Evolutionary conservation across 108 stramenopile species (phyloP).

Genomic region (Fragilariopsis cylindrus): DNA sequence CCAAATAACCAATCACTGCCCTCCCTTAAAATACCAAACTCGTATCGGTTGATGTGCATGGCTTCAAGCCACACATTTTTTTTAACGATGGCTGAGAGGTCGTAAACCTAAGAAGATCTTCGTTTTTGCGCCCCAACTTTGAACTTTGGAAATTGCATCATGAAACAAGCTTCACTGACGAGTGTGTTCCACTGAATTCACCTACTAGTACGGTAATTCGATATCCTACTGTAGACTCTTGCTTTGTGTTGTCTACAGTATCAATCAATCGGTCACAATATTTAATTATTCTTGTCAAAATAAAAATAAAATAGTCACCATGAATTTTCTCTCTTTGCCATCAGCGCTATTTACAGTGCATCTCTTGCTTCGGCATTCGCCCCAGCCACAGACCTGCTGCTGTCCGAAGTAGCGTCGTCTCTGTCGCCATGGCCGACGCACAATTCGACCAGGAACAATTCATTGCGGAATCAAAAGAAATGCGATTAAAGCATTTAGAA

Average conservation of each 20-base stretch:
- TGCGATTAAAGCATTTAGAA: constrained; percentile 88
- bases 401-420: constrained; percentile 20
- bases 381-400: constrained; percentile 35
- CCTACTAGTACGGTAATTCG: too few species aligned
- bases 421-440: constrained; percentile 38
- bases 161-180: too few species aligned
- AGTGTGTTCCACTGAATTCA: too few species aligned
- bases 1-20: too few species aligned
- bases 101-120: too few species aligned
- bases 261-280: too few species aligned
- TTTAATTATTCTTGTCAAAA: neutral
- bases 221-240: neutral
- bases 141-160: too few species aligned
- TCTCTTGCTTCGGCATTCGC: constrained; percentile 57
- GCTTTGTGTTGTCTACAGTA: neutral
- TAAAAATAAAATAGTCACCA: constrained; percentile 24
- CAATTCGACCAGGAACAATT: constrained; percentile 85
- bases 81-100: too few species aligned
- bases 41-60: too few species aligned
- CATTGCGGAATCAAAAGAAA: constrained; percentile 85
- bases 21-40: too few species aligned
- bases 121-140: too few species aligned
- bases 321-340: constrained; percentile 51
- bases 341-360: constrained; percentile 41
- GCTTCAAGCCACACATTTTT: too few species aligned